A percentile compares a stretch with the other conserved stretches of the same genome.
These are phyloP conservation scores for Arthrobotrys entomopaga DNA, from an alignment of 2,329 filamentous ascomycete genomes.

Conservation along the genomic window DNA sequence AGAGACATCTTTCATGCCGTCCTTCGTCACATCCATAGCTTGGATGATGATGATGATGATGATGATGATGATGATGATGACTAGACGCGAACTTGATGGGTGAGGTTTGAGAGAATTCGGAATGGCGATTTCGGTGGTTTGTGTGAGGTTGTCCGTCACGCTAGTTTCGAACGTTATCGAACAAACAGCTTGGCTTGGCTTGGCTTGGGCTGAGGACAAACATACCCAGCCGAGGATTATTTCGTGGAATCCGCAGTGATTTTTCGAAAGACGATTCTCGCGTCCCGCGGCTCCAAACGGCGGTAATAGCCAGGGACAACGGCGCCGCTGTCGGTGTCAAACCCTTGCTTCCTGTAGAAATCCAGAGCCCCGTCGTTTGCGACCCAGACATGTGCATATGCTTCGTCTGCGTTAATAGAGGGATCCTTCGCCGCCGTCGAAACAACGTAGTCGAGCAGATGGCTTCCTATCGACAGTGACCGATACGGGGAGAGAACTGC, in stretches of 20 bases:
- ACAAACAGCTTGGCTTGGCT: neutral
- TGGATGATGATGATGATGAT: too few species aligned
- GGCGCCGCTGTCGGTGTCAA: slow-evolving; percentile 64
- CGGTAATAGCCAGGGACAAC: slow-evolving; percentile 69
- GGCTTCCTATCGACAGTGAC: slow-evolving; percentile 69
- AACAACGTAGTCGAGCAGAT: slow-evolving; percentile 68
- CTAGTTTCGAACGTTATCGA: too few species aligned
- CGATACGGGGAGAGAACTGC: slow-evolving; percentile 73
- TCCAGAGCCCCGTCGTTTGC: slow-evolving; percentile 71
- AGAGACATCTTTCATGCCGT: neutral
- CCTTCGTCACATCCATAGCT: neutral
- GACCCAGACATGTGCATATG: slow-evolving; percentile 76
- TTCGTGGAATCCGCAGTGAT: slow-evolving; percentile 8
- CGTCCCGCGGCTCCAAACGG: slow-evolving; percentile 71
- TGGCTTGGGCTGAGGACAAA: neutral
- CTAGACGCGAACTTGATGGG: neutral
- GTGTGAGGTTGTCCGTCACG: neutral
- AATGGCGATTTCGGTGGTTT: neutral
- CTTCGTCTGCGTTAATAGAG: slow-evolving; percentile 62
- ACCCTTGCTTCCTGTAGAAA: slow-evolving; percentile 72
- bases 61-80: too few species aligned
- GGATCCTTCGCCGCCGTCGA: slow-evolving; percentile 62
- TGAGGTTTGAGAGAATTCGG: neutral
- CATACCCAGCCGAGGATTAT: neutral
- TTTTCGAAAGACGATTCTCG: slow-evolving; percentile 67